Evolutionary conservation across 169 alveolate species (phyloP), one percentile per base, ranked within the genome.

Genomic region (Amoebophrya sp.): DNA sequence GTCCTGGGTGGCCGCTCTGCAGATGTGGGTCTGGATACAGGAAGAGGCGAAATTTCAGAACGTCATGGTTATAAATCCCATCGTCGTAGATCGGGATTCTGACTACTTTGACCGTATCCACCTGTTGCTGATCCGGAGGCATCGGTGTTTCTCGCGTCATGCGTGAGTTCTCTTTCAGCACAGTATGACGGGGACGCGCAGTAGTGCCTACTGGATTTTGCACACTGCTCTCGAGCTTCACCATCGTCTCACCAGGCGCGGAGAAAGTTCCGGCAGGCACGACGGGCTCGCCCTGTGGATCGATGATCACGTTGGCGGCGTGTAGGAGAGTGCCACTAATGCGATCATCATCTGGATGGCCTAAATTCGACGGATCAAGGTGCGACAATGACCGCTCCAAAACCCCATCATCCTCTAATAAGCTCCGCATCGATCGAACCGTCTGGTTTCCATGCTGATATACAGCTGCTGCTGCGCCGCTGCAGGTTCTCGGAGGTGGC

Each of bases 51-150:
- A 65, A 65, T 36, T 65, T 65, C 83, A 65, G 26, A 29, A 65
- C 83, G 38, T 65, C 83, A 10, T 65, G 3, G 83, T 65, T 65
- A 36, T 65, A 65, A 36, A 65, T 65, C 83, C 83, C 83, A 36
- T 65, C 83, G 83, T 65, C 83, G 83, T 65, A 65, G 83, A 65
- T 65, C 83, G 83, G 83, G 83, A 65, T 65, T 36, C 83, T 29
- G 83, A 65, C 33, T 1, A 65, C 33, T 0, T 18, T 1, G 38
- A 65, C 83, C 83, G 83, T 65, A 36, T 65, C 83, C 39, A 65
- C n/a, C 83, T 65, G 83, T 6, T 26, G 33, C 36, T 1, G 10
- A 1, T 26, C 39, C 36, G 12, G 3, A 10, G 83, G 38, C 39
- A 65, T 26, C 36, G 83, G 83, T 36, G 2, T 65, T 36, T 65